Evolutionary conservation across 768 basidiomycete genomes (phyloP), one percentile per base, ranked within the genome.

Genomic region (Pleurotus giganteus): DNA sequence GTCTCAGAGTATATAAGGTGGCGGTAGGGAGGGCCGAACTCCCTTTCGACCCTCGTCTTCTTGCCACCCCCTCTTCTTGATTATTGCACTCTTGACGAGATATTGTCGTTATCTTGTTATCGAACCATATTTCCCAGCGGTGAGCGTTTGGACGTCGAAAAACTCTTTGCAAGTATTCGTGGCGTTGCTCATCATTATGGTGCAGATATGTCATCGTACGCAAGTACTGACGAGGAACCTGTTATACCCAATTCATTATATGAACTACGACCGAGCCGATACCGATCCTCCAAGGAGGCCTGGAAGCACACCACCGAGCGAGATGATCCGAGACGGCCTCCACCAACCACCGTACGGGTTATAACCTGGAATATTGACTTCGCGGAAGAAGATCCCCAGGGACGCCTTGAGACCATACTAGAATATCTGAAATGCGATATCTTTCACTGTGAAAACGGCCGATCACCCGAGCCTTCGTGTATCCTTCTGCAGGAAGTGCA

Each of bases 331-430:
- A 64, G 63, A 37, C 69, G 71, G 6, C 63, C 66, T 6, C 65
- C 72, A 46, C 78, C 80, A n/a, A 62, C 74, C 26, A 70, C 70
- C 31, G 61, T 90, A 46, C 74, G 74, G 54, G 65, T 91, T 46
- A 66, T 91, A 57, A 83, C 86, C 26, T 91, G 89, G 89, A 91
- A 91, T 66, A 61, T 91, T 52, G 80, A 86, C 63, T 83, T 79
- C 63, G 58, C 64, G 36, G 68, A 69, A 13, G 59, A 64, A 0
- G 60, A 71, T 36, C 63, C 62, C 8, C 70, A 69, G 39, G 71
- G 71, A 54, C 81, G 89, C 5, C 71, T 86, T 29, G 57, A 54
- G 0, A 66, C 73, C 2, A 77, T 76, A 15, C 71, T 91, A 54
- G 69, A 76, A 12, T 74, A 88, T 63, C 74, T 90, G 58, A 77